Base-by-base conservation (phyloP, 306 rosid genomes). In the Herpetospermum pedunculosum region DNA sequence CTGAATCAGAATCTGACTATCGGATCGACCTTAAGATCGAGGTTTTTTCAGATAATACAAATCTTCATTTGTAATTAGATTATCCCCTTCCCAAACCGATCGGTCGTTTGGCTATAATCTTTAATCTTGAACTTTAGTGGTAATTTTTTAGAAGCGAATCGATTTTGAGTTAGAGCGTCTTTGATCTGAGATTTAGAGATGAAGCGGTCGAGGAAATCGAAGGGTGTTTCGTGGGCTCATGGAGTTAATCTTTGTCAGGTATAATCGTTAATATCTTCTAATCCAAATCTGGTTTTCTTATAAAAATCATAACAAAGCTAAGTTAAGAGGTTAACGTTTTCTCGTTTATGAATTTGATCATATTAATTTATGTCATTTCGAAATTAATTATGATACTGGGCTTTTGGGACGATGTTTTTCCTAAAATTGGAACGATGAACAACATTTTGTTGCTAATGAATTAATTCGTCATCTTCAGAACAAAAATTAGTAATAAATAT, bases 141-240 rank as follows among this genome's bases (percentile, higher is more conserved):
- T 41, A 67, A 28, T 67, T 26, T 46, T 28, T n/a, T n/a, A n/a
- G 55, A 69, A 46, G 53, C 72, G 50, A 68, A 41, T 25, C 41
- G 54, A 74, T 53, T 44, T 74, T 74, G 70, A 57, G 69, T 62
- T 25, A 2, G 53, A 53, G 81, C 76, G 72, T 79, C 23, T 79
- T 65, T 73, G 63, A 72, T 75, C 76, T 87, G 88, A 82, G 83
- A 86, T 75, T 49, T 86, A 80, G 77, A 84, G 70, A 83, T 83
- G 97, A 87, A 89, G 96, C 89, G 88, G 73, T 68, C 88, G 80
- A 89, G 92, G 84, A 88, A 82, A 82, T 82, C 84, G 16, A 83
- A 76, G 38, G 46, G 81, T 63, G 88, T 92, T 71, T 86, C 96
- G 69, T 89, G 96, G 96, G 90, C 94, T 84, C 69, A 81, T 69